A percentile compares a stretch with the other conserved stretches of the same genome.
phyloP scores from a whole-genome alignment of 257 asterid genomes.

The Capsicum rhomboideum region DNA sequence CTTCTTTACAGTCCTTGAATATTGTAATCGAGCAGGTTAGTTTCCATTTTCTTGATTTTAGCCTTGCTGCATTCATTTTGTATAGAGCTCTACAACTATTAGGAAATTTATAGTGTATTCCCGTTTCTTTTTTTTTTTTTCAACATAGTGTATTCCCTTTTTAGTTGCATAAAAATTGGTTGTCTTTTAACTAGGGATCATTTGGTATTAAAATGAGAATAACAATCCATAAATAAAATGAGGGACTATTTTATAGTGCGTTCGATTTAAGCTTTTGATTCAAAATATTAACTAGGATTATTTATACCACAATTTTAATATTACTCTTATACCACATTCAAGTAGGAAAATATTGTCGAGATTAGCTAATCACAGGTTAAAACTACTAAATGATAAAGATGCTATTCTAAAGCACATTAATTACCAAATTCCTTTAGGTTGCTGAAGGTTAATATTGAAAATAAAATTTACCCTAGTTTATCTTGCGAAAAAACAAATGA shows the following conservation, averaged over 20 bases:
- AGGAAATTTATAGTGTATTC: not conserved
- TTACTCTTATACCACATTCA: not conserved
- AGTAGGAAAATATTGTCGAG: not conserved
- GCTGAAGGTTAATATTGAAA: no score
- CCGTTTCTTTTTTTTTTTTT: no score
- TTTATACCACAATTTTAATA: not conserved
- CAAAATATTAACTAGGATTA: not conserved
- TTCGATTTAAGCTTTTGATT: not conserved
- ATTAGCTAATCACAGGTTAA: not conserved
- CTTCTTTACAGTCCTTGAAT: conserved; percentile 58
- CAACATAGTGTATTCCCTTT: not conserved
- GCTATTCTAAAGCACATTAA: not conserved
- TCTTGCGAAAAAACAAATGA: no score
- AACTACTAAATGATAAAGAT: not conserved
- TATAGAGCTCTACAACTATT: not conserved
- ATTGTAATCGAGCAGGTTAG: conserved; percentile 79
- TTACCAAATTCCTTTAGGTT: not conserved
- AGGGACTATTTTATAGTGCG: not conserved
- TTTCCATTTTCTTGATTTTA: not conserved
- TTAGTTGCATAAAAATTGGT: not conserved
- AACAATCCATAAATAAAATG: no score
- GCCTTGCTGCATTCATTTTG: not conserved
- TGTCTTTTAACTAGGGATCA: not conserved
- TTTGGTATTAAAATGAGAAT: not conserved
- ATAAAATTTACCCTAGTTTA: no score